phyloP scores from a whole-genome alignment of 768 basidiomycete species.

The Trametes punicea region DNA sequence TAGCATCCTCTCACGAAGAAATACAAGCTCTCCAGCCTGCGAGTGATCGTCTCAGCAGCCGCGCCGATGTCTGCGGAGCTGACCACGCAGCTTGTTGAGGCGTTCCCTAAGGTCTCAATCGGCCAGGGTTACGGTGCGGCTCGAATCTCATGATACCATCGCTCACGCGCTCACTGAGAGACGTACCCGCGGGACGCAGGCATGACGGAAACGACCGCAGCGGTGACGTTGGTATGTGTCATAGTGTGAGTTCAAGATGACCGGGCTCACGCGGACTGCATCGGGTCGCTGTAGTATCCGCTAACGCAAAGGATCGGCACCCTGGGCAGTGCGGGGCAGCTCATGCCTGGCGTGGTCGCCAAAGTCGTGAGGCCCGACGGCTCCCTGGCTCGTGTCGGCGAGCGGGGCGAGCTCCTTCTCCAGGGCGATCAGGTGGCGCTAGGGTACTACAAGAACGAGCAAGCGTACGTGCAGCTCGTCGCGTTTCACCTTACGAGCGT shows the following conservation, averaged over 20 bases:
- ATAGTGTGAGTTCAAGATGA: constrained; percentile 41
- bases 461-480: constrained; percentile 8
- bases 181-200: constrained; percentile 47
- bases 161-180: no score
- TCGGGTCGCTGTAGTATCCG: constrained; percentile 25
- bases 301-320: constrained; percentile 14
- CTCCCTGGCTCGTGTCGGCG: constrained; percentile 35
- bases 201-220: constrained; percentile 65
- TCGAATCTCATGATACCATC: neutral
- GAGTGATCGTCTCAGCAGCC: constrained; percentile 31
- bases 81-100: constrained; percentile 39
- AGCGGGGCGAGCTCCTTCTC: constrained; percentile 47
- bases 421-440: constrained; percentile 41
- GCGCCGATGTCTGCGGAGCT: constrained; percentile 36
- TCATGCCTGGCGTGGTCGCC: constrained; percentile 43
- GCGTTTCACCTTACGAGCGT: constrained; percentile 41
- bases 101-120: constrained; percentile 53
- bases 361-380: constrained; percentile 47
- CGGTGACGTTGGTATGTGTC: constrained; percentile 47
- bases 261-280: constrained; percentile 38
- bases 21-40: constrained; percentile 30
- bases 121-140: constrained; percentile 57
- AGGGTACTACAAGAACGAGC: constrained; percentile 25
- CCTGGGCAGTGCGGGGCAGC: constrained; percentile 33
- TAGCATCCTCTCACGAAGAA: constrained; percentile 30